These are phyloP conservation scores for Trichophaea hybrida DNA, from an alignment of 2,329 filamentous ascomycete species.

Conservation along the genomic window DNA sequence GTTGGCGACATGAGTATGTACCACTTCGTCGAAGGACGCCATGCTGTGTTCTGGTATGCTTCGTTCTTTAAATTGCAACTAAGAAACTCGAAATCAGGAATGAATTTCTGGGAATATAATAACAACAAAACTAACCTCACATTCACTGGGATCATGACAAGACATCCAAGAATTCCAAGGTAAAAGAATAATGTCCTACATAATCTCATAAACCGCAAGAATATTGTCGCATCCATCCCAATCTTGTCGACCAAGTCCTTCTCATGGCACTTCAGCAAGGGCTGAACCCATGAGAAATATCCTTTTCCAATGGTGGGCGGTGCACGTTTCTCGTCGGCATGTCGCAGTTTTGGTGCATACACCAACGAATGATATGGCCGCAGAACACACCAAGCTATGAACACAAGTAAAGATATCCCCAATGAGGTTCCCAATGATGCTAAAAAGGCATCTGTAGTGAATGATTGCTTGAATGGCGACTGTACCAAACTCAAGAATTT, in stretches of 20 bases:
- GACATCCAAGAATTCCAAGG: conserved; percentile 57
- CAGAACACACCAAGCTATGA: conserved; percentile 71
- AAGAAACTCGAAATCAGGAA: background rate
- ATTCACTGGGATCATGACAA: conserved; percentile 71
- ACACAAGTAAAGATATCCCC: conserved; percentile 56
- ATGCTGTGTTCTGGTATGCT: background rate
- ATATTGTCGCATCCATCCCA: conserved; percentile 81
- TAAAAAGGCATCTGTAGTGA: conserved; percentile 47
- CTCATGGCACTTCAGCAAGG: conserved; percentile 66
- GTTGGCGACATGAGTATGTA: conserved; percentile 47
- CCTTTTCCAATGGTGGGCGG: conserved; percentile 76
- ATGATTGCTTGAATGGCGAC: conserved; percentile 34
- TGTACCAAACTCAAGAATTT: conserved; percentile 32
- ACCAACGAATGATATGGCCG: conserved; percentile 84
- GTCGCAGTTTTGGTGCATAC: conserved; percentile 85
- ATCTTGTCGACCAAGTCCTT: conserved; percentile 62
- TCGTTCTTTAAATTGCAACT: conserved; percentile 18
- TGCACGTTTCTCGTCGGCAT: conserved; percentile 78
- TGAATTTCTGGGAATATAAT: background rate
- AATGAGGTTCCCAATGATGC: conserved; percentile 70
- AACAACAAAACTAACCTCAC: conserved; percentile 32
- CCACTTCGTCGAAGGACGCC: conserved; percentile 33
- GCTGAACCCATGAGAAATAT: conserved; percentile 74
- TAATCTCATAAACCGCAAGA: conserved; percentile 81
- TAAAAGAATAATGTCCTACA: conserved; percentile 74